phyloP scores from a whole-genome alignment of 176 grass and related monocot species.

The Alloteropsis semialata region DNA sequence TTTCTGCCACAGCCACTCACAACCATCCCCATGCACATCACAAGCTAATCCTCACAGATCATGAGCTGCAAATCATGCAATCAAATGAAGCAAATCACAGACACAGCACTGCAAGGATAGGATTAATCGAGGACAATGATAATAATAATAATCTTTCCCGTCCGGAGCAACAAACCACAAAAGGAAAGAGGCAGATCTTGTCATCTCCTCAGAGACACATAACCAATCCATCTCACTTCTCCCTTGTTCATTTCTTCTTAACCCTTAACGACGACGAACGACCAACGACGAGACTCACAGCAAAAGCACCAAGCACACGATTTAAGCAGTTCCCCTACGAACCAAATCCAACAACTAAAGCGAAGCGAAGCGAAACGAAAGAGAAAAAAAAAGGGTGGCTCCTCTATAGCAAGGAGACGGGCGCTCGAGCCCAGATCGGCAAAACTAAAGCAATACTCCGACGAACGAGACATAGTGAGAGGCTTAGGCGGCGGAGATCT shows the following conservation, averaged over 20 bases:
- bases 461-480: not conserved
- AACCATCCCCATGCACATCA: not conserved
- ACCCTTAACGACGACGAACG: constrained; percentile 12
- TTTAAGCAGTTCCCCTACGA: not conserved
- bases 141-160: not conserved
- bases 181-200: not conserved
- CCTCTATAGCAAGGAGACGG: constrained; percentile 1
- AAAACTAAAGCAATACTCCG: constrained; percentile 44
- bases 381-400: not conserved
- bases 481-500: constrained; percentile 22
- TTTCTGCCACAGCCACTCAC: not conserved
- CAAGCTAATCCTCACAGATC: not conserved
- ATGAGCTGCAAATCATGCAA: too few species aligned
- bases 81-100: not conserved
- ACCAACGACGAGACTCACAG: constrained; percentile 4
- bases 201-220: constrained; percentile 17
- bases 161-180: constrained; percentile 10
- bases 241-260: not conserved
- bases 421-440: constrained; percentile 33
- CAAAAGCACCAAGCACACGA: constrained; percentile 13
- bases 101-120: not conserved
- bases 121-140: constrained; percentile 7
- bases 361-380: not conserved
- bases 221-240: constrained; percentile 19
- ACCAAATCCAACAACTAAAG: not conserved